Evolutionary conservation across 495 filamentous ascomycete genomes (phyloP).

Genomic region (Aspergillus conjunctus): DNA sequence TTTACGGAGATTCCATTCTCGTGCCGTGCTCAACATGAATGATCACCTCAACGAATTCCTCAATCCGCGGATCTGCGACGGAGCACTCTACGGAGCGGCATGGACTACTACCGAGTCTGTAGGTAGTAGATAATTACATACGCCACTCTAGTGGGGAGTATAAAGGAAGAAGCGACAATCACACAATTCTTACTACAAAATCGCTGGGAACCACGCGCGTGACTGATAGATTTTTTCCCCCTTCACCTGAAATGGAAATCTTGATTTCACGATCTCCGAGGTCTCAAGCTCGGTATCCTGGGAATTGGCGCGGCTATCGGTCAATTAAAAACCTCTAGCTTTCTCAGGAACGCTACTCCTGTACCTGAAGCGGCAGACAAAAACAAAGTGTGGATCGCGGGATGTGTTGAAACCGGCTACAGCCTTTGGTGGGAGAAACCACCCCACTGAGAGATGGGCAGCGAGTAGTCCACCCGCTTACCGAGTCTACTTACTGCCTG

Average conservation of each 20-base stretch:
- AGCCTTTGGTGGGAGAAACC: not conserved
- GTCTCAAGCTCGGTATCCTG: not conserved
- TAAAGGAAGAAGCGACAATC: not conserved
- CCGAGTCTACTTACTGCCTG: too few species aligned
- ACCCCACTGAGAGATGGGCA: not conserved
- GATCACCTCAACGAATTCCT: not conserved
- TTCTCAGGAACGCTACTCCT: not conserved
- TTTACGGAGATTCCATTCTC: not conserved
- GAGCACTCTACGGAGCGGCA: not conserved
- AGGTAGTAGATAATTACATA: too few species aligned
- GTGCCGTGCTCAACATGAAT: not conserved
- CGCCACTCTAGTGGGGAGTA: not conserved
- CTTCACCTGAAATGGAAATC: not conserved
- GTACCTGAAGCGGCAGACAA: not conserved
- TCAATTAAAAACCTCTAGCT: not conserved
- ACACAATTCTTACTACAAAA: not conserved
- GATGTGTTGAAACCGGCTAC: not conserved
- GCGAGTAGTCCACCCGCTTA: too few species aligned
- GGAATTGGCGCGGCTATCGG: not conserved
- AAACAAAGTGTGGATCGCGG: conserved; percentile 2
- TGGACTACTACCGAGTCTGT: not conserved
- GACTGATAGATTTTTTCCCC: not conserved
- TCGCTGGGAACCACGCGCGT: not conserved
- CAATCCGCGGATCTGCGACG: not conserved
- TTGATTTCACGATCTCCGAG: not conserved